phyloP scores from a whole-genome alignment of 345 rosid genomes.

The Populus pruinosa region DNA sequence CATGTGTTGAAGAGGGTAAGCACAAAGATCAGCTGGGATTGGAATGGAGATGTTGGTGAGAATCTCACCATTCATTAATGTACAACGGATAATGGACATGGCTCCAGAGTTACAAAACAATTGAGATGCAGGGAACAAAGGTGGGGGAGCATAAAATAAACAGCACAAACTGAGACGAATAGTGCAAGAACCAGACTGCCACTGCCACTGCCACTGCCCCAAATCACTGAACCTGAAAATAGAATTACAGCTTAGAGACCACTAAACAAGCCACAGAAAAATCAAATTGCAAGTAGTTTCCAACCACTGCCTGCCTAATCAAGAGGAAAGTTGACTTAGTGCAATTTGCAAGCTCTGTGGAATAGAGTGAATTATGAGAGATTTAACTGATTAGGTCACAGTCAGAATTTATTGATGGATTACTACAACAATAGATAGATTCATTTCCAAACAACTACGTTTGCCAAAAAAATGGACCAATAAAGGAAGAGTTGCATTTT shows the following conservation, averaged over 20 bases:
- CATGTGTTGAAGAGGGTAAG: neutral
- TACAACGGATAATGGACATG: neutral
- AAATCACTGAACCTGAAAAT: conserved; percentile 14
- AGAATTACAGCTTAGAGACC: neutral
- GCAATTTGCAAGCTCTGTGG: neutral
- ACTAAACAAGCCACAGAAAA: too few species aligned
- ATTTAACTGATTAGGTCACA: too few species aligned
- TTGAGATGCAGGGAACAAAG: neutral
- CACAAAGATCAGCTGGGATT: neutral
- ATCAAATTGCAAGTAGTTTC: neutral
- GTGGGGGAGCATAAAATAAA: neutral
- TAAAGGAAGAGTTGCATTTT: too few species aligned
- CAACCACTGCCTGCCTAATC: too few species aligned
- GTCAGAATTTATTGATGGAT: too few species aligned
- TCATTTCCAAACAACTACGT: too few species aligned
- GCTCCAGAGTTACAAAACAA: neutral
- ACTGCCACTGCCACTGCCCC: conserved; percentile 2
- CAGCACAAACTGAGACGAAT: neutral
- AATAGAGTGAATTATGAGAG: too few species aligned
- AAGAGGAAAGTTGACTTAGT: neutral
- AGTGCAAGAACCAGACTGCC: neutral
- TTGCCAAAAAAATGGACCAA: too few species aligned
- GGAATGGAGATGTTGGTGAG: neutral
- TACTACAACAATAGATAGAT: too few species aligned
- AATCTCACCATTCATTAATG: neutral